Evolutionary conservation across 2,329 filamentous ascomycete genomes (phyloP).

Genomic region (Arthrobotrys sinensis): DNA sequence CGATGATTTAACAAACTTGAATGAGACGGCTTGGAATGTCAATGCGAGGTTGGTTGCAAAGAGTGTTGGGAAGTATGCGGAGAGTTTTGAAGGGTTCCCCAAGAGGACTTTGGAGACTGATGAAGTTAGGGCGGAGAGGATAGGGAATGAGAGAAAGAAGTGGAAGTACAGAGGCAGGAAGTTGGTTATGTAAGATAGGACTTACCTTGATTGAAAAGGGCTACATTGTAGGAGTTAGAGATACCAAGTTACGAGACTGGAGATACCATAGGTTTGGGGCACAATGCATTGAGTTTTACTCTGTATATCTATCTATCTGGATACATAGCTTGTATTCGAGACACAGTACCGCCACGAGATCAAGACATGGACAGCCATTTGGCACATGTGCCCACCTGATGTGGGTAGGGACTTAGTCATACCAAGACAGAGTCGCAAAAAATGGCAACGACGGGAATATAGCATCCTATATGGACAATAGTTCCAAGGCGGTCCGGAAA

Average conservation of each 20-base stretch:
- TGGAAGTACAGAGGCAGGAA: slow-evolving; percentile 55
- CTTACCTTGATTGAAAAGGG: background rate
- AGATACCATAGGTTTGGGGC: background rate
- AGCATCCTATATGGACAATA: too few species aligned
- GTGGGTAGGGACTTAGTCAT: too few species aligned
- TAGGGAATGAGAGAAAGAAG: slow-evolving; percentile 31
- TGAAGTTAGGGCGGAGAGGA: slow-evolving; percentile 35
- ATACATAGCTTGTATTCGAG: too few species aligned
- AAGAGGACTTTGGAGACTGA: slow-evolving; percentile 30
- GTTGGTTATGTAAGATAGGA: slow-evolving; percentile 48
- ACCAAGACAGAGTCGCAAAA: too few species aligned
- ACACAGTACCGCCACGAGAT: too few species aligned
- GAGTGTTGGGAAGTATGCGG: slow-evolving; percentile 79
- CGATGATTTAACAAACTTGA: slow-evolving; percentile 73
- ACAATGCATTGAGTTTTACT: background rate
- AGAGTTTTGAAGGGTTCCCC: slow-evolving; percentile 77
- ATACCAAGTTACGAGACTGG: too few species aligned
- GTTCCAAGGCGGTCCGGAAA: too few species aligned
- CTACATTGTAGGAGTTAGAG: background rate
- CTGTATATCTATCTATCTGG: too few species aligned
- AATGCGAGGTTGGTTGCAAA: slow-evolving; percentile 77
- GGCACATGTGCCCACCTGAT: too few species aligned
- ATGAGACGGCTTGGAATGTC: slow-evolving; percentile 72
- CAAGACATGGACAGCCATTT: too few species aligned
- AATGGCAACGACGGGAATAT: too few species aligned